These are phyloP conservation scores for Pouteria campechiana DNA, from an alignment of 179 eudicot genomes.

Conservation along the genomic window DNA sequence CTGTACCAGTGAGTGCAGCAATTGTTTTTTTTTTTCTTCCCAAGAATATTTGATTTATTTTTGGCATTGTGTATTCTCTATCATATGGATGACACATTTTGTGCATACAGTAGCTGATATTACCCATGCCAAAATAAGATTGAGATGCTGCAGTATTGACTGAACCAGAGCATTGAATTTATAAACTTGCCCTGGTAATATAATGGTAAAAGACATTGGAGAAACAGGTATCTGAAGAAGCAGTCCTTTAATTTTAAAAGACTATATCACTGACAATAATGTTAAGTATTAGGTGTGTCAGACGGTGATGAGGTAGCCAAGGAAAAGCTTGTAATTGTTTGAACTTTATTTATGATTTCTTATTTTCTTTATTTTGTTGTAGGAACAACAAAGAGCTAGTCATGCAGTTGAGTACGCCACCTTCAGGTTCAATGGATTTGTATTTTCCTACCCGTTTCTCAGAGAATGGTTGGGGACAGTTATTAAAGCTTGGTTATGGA, in stretches of 20 bases:
- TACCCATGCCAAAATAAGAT: neutral
- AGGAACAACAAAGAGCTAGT: conserved; percentile 7
- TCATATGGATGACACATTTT: too few species aligned
- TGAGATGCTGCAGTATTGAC: neutral
- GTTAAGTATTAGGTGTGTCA: too few species aligned
- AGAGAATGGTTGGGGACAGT: conserved; percentile 9
- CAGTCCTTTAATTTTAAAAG: too few species aligned
- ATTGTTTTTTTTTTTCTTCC: neutral
- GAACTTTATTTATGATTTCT: neutral
- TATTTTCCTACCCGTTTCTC: conserved; percentile 10
- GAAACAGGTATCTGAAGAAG: too few species aligned
- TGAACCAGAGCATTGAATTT: too few species aligned
- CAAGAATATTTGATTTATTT: too few species aligned
- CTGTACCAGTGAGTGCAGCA: conserved; percentile 4
- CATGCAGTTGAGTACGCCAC: conserved; percentile 1
- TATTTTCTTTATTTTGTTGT: neutral
- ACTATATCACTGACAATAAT: too few species aligned
- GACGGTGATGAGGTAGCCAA: neutral
- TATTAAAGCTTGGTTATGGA: conserved; percentile 13
- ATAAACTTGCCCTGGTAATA: too few species aligned
- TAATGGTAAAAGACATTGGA: too few species aligned
- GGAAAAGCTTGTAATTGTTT: neutral
- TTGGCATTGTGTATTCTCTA: too few species aligned
- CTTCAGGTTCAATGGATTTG: conserved; percentile 1
- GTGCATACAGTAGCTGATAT: too few species aligned